phyloP scores from a whole-genome alignment of 805 yeast species.

The Wickerhamomyces ciferrii region DNA sequence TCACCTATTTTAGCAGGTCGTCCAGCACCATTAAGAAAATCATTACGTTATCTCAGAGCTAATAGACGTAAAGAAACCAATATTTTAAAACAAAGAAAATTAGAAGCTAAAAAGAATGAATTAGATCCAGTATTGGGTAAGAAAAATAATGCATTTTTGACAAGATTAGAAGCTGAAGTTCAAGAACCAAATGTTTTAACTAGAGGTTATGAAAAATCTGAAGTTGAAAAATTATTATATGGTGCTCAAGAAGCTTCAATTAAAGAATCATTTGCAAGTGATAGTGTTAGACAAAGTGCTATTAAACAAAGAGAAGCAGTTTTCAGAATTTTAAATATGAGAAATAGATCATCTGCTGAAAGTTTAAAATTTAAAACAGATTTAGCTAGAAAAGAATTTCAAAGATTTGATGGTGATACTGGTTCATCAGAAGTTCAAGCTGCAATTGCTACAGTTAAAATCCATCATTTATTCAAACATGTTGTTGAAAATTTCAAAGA shows the following conservation, averaged over 20 bases:
- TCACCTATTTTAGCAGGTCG: slow-evolving; percentile 6
- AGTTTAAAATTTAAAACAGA: slow-evolving; percentile 50
- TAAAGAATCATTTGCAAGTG: slow-evolving; percentile 20
- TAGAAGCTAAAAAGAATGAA: slow-evolving; percentile 17
- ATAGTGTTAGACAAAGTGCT: slow-evolving; percentile 31
- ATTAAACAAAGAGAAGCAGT: slow-evolving; percentile 63
- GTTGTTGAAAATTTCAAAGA: slow-evolving; percentile 69
- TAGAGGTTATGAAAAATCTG: slow-evolving; percentile 50
- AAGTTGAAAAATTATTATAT: slow-evolving; percentile 69
- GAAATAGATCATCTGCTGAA: slow-evolving; percentile 61
- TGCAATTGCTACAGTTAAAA: slow-evolving; percentile 77
- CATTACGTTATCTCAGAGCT: slow-evolving; percentile 15
- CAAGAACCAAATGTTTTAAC: slow-evolving; percentile 62
- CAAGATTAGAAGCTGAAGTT: slow-evolving; percentile 60
- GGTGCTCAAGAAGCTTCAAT: slow-evolving; percentile 69
- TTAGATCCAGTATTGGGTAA: slow-evolving; percentile 83
- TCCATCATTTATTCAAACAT: slow-evolving; percentile 74
- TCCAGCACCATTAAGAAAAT: slow-evolving; percentile 9
- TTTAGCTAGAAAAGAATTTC: slow-evolving; percentile 75
- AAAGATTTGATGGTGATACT: slow-evolving; percentile 82
- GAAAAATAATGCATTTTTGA: slow-evolving; percentile 58
- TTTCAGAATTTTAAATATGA: slow-evolving; percentile 65
- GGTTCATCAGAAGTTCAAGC: slow-evolving; percentile 97
- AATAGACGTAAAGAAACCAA: slow-evolving; percentile 20
- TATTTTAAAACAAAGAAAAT: slow-evolving; percentile 20